A percentile compares a stretch with the other conserved stretches of the same genome.
These are phyloP conservation scores for Botryotinia convoluta DNA, from an alignment of 2,329 filamentous ascomycete genomes.

Conservation along the genomic window DNA sequence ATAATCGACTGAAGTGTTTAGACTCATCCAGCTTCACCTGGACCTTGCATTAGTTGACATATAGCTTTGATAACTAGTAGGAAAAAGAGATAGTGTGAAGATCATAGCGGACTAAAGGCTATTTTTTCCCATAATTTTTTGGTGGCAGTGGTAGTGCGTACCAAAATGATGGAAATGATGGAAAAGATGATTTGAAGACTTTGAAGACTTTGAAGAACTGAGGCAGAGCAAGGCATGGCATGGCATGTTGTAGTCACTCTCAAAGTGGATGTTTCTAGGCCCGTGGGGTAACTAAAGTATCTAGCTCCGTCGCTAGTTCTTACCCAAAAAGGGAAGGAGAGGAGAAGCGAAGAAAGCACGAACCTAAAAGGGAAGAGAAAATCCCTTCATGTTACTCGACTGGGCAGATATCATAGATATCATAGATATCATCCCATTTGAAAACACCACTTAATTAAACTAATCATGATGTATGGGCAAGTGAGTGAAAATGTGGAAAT, in stretches of 20 bases:
- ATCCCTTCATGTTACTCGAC: neutral
- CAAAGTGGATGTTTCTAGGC: neutral
- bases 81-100: neutral
- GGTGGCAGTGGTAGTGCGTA: neutral
- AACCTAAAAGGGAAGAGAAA: neutral
- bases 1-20: neutral
- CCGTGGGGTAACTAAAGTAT: neutral
- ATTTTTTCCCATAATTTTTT: neutral
- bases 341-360: neutral
- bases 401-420: too few relatives aligned
- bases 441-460: neutral
- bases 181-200: neutral
- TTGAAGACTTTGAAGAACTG: neutral
- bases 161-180: neutral
- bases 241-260: neutral
- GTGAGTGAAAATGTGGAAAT: neutral
- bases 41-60: neutral
- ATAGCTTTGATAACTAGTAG: neutral
- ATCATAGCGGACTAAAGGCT: neutral
- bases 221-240: neutral
- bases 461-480: neutral
- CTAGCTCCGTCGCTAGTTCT: neutral
- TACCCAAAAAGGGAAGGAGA: neutral
- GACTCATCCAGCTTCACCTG: neutral
- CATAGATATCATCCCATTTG: neutral